These are phyloP conservation scores for Calonectria naviculata DNA, from an alignment of 2,329 filamentous ascomycete species.

Conservation along the genomic window DNA sequence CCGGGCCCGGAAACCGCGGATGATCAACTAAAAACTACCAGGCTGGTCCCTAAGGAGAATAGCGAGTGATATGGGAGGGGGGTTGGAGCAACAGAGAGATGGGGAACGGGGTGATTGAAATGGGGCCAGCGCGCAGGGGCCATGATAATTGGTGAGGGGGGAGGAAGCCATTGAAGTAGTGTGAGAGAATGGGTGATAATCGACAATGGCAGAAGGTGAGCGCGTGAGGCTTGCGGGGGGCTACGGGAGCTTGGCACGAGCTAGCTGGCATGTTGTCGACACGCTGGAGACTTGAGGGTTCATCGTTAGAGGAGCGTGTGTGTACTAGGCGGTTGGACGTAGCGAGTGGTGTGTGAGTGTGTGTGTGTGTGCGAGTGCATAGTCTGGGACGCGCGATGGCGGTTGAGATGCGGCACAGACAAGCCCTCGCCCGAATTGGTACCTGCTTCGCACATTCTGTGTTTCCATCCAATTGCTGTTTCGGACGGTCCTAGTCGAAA, in stretches of 20 bases:
- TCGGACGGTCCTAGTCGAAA: conserved; percentile 14
- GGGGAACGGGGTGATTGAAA: conserved; percentile 3
- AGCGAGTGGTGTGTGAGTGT: background rate
- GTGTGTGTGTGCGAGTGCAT: conserved; percentile 18
- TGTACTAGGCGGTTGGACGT: background rate
- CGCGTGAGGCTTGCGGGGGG: conserved; percentile 9
- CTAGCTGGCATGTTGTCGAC: background rate
- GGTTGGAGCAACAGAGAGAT: conserved; percentile 12
- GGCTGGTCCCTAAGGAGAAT: conserved; percentile 13
- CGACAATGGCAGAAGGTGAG: conserved; percentile 12
- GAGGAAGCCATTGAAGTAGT: background rate
- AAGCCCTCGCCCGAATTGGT: conserved; percentile 12
- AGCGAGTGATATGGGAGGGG: conserved; percentile 22
- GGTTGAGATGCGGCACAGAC: background rate
- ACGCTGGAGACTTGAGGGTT: background rate
- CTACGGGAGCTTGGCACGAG: background rate
- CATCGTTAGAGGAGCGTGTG: background rate
- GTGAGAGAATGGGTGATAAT: conserved; percentile 9
- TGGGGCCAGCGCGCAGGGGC: conserved; percentile 12
- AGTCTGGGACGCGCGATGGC: background rate
- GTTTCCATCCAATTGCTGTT: conserved; percentile 20
- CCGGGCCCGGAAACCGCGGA: conserved; percentile 31
- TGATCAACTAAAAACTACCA: conserved; percentile 33
- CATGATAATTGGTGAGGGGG: conserved; percentile 1
- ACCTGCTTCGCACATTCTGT: conserved; percentile 21